Evolutionary conservation across 2,329 filamentous ascomycete species (phyloP).

Genomic region (Fusarium nisikadoi): DNA sequence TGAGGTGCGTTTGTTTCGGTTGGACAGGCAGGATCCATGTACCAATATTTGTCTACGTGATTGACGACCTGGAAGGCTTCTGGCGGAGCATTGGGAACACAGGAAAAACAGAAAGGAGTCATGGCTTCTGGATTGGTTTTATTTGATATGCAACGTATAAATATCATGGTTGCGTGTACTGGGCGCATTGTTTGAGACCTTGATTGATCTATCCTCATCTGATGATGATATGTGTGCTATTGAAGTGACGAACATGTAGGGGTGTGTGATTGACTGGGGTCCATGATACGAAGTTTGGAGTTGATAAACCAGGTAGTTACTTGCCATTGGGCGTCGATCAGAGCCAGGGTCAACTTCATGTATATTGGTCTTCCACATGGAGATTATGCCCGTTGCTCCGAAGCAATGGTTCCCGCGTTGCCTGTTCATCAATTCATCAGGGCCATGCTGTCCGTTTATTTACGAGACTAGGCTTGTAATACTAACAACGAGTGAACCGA

Average conservation of each 20-base stretch:
- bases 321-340: neutral
- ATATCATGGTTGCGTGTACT: constrained; percentile 25
- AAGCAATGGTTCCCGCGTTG: neutral
- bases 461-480: neutral
- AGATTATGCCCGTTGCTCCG: neutral
- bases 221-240: neutral
- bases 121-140: constrained; percentile 4
- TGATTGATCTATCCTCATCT: neutral
- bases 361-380: neutral
- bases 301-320: neutral
- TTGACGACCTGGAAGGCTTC: constrained; percentile 25
- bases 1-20: constrained; percentile 16
- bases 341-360: neutral
- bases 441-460: neutral
- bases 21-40: constrained; percentile 29
- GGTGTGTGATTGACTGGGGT: neutral
- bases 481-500: neutral
- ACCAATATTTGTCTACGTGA: constrained; percentile 35
- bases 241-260: neutral
- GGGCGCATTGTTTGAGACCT: neutral
- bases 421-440: neutral
- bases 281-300: neutral
- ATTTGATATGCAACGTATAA: constrained; percentile 20
- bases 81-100: constrained; percentile 17
- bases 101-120: constrained; percentile 29